phyloP scores from a whole-genome alignment of 1,139 yeast species.

The Hemisphaericaspora xylofermentans region DNA sequence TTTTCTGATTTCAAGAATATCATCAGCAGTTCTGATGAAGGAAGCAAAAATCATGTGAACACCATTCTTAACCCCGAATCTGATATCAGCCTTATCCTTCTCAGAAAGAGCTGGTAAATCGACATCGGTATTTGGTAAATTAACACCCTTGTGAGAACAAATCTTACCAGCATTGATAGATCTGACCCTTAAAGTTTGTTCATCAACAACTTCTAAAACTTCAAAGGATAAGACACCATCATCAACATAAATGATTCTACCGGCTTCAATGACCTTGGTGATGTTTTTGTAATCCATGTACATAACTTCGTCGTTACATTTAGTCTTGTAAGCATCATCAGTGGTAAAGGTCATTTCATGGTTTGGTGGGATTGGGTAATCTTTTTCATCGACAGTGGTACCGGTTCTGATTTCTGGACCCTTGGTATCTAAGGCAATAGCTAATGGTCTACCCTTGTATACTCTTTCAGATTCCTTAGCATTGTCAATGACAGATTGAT shows the following conservation, averaged over 20 bases:
- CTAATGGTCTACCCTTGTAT: slow-evolving; percentile 94
- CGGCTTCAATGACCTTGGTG: slow-evolving; percentile 85
- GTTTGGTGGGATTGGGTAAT: slow-evolving; percentile 78
- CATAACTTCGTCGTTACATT: slow-evolving; percentile 78
- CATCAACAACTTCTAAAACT: slow-evolving; percentile 81
- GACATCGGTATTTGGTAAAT: slow-evolving; percentile 98
- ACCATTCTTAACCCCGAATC: slow-evolving; percentile 93
- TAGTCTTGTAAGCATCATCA: slow-evolving; percentile 71
- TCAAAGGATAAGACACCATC: slow-evolving; percentile 97
- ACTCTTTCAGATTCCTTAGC: slow-evolving; percentile 90
- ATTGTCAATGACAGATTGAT: slow-evolving; percentile 93
- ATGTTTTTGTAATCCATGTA: slow-evolving; percentile 93
- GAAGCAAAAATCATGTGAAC: slow-evolving; percentile 99
- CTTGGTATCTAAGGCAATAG: slow-evolving; percentile 97
- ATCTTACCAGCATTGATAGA: slow-evolving; percentile 94
- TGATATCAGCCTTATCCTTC: slow-evolving; percentile 88
- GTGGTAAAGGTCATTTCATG: slow-evolving; percentile 94
- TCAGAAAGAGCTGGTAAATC: slow-evolving; percentile 97
- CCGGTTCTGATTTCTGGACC: slow-evolving; percentile 99
- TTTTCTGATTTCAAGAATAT: slow-evolving; percentile 84
- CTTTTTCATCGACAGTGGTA: slow-evolving; percentile 75
- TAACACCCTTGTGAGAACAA: slow-evolving; percentile 98
- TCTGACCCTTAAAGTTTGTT: slow-evolving; percentile 75
- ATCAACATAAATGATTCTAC: slow-evolving; percentile 89
- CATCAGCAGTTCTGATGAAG: slow-evolving; percentile 92